These are phyloP conservation scores for Glomus cerebriforme DNA, from an alignment of 192 early-diverging fungal species.

Conservation along the genomic window DNA sequence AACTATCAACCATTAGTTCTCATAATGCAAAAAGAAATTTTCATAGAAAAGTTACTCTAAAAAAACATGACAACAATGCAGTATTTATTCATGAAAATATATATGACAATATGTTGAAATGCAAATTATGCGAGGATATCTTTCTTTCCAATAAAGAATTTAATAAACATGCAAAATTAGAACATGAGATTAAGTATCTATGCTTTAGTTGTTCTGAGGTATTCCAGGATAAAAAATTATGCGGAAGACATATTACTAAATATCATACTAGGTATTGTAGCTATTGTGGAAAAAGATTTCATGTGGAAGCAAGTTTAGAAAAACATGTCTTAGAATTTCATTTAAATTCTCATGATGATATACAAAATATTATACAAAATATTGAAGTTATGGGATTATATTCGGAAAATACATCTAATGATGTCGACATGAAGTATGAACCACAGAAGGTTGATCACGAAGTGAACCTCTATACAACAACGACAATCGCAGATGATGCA, in stretches of 20 bases:
- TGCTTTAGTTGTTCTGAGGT: not conserved
- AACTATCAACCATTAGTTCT: too few relatives aligned
- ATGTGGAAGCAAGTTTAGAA: not conserved
- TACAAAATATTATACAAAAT: too few relatives aligned
- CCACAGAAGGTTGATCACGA: not conserved
- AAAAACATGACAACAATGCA: not conserved
- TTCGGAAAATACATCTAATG: not conserved
- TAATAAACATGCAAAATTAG: not conserved
- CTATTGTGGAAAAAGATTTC: not conserved
- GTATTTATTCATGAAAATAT: not conserved
- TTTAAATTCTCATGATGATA: not conserved
- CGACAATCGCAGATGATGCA: not conserved
- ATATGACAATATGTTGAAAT: not conserved
- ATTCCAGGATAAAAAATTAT: not conserved
- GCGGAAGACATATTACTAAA: not conserved
- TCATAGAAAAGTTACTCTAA: too few relatives aligned
- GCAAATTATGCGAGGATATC: not conserved
- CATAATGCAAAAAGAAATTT: too few relatives aligned
- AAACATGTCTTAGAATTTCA: not conserved
- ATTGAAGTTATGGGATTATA: not conserved
- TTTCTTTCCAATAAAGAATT: not conserved
- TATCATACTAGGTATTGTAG: not conserved
- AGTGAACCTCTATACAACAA: too few relatives aligned
- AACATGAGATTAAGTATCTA: not conserved
- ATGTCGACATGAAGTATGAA: not conserved